phyloP scores from a whole-genome alignment of 495 filamentous ascomycete species.

The Penicillium longicatenatum region DNA sequence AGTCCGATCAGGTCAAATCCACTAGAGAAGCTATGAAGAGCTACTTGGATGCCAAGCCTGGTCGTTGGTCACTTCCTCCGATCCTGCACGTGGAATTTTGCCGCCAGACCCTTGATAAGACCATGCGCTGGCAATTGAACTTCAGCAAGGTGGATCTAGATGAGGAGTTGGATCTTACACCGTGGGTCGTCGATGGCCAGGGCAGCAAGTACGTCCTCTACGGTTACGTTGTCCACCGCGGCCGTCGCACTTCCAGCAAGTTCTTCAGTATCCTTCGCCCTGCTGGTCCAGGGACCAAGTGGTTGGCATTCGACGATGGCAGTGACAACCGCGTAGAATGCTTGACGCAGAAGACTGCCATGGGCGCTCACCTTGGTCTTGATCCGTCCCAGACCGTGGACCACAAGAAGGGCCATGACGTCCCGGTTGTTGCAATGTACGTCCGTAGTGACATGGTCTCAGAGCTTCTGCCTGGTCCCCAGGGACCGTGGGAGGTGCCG shows the following conservation, averaged over 20 bases:
- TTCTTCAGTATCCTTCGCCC: constrained; percentile 65
- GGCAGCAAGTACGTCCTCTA: constrained; percentile 57
- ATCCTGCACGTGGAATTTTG: constrained; percentile 61
- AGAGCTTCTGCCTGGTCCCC: constrained; percentile 44
- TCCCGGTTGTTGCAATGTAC: constrained; percentile 60
- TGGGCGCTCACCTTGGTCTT: constrained; percentile 55
- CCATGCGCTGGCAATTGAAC: constrained; percentile 58
- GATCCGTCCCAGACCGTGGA: constrained; percentile 37
- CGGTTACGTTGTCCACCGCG: constrained; percentile 63
- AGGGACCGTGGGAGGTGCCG: constrained; percentile 44
- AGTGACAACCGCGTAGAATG: constrained; percentile 57
- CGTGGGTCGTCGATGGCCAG: constrained; percentile 35
- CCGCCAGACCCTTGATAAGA: constrained; percentile 56
- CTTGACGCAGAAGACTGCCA: constrained; percentile 58
- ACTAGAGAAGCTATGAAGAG: constrained; percentile 32
- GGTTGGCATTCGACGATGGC: constrained; percentile 62
- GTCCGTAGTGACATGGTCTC: constrained; percentile 54
- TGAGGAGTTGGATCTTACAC: constrained; percentile 51
- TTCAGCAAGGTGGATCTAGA: constrained; percentile 58
- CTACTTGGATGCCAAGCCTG: constrained; percentile 38
- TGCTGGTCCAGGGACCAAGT: constrained; percentile 55
- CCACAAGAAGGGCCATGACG: constrained; percentile 55
- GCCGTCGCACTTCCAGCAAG: constrained; percentile 59
- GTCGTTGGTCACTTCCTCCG: constrained; percentile 45
- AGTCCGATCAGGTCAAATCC: constrained; percentile 38